Evolutionary conservation across 495 filamentous ascomycete species (phyloP).

Genomic region (Trichoderma virens): DNA sequence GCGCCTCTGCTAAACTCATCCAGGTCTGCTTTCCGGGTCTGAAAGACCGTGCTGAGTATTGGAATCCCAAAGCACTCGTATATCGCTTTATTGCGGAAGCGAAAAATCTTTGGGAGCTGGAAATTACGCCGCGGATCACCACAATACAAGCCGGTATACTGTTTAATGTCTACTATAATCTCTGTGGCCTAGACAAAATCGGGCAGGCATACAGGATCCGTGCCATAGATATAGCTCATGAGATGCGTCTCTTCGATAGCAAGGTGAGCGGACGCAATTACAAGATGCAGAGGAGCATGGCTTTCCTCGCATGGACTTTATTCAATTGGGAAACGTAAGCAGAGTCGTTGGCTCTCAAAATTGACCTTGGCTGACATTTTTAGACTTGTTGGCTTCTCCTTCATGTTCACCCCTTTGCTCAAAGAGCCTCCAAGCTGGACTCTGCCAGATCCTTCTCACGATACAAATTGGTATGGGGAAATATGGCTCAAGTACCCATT

Average conservation of each 20-base stretch:
- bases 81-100: neutral
- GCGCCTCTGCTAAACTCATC: neutral
- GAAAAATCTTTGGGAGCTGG: neutral
- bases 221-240: neutral
- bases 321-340: slow-evolving; percentile 22
- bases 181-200: slow-evolving; percentile 19
- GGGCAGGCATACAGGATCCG: slow-evolving; percentile 5
- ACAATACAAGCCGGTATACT: neutral
- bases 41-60: neutral
- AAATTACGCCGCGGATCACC: neutral
- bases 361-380: neutral
- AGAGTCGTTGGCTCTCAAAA: neutral
- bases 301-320: slow-evolving; percentile 21
- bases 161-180: slow-evolving; percentile 10
- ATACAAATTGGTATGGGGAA: neutral
- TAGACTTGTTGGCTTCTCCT: neutral
- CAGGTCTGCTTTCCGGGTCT: neutral
- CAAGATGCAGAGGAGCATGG: slow-evolving; percentile 13
- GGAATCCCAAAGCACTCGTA: neutral
- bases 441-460: neutral
- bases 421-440: neutral
- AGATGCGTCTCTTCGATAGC: neutral
- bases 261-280: neutral
- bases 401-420: neutral
- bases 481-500: neutral